These are phyloP conservation scores for Torulaspora indica DNA, from an alignment of 805 yeast genomes.

Conservation along the genomic window DNA sequence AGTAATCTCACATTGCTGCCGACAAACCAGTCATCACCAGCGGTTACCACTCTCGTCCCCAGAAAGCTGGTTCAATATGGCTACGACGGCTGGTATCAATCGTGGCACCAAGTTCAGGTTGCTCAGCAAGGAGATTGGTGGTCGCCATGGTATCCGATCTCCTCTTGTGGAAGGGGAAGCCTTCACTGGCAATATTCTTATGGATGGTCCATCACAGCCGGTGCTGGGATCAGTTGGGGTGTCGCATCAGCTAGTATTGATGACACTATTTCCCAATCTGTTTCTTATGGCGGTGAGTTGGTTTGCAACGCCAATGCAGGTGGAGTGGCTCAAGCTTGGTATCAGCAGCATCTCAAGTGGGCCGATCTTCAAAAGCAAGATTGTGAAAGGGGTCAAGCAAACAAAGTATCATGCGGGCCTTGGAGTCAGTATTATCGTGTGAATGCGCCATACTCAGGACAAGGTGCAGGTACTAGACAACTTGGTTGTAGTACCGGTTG, in stretches of 20 bases:
- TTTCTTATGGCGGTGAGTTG: slow-evolving; percentile 1
- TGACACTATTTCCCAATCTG: background rate
- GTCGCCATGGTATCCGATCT: background rate
- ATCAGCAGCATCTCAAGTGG: background rate
- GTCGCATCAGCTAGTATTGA: background rate
- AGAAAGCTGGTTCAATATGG: too few relatives aligned
- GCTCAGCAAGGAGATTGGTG: background rate
- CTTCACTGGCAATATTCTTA: background rate
- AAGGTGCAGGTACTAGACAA: background rate
- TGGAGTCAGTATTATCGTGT: slow-evolving; percentile 1
- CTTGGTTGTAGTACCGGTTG: slow-evolving; percentile 1
- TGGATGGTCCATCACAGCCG: background rate
- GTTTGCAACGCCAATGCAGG: background rate
- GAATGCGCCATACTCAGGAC: slow-evolving; percentile 1
- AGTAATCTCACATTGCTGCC: too few relatives aligned
- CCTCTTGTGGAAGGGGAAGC: background rate
- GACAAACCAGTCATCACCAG: too few relatives aligned
- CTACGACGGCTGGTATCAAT: background rate
- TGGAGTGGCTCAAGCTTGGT: slow-evolving; percentile 1
- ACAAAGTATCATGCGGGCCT: background rate
- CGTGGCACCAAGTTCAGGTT: background rate
- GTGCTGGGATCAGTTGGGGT: background rate
- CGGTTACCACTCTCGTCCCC: background rate
- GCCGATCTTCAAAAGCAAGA: background rate
- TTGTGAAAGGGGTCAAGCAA: background rate